These are phyloP conservation scores for Casaregolazyma lundiana DNA, from an alignment of 1,139 yeast genomes.

Conservation along the genomic window DNA sequence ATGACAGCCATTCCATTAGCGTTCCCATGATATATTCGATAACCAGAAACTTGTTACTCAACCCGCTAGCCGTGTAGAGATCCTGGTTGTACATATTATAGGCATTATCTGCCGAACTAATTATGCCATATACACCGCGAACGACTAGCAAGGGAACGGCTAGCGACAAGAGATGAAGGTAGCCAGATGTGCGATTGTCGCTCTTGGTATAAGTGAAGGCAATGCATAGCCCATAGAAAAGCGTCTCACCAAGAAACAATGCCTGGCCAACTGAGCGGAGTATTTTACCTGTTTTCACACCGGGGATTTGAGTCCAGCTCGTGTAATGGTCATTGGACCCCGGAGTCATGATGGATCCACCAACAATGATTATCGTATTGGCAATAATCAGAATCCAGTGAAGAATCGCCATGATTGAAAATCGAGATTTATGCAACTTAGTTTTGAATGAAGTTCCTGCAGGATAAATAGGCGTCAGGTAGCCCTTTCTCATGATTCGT, in stretches of 20 bases:
- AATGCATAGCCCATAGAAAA: slow-evolving; percentile 23
- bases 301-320: not conserved
- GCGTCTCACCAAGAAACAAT: slow-evolving; percentile 21
- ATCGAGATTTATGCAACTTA: too few species aligned
- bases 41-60: slow-evolving; percentile 17
- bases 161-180: too few species aligned
- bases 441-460: too few species aligned
- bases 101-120: slow-evolving; percentile 17
- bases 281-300: slow-evolving; percentile 17
- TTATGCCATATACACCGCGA: slow-evolving; percentile 25
- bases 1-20: slow-evolving; percentile 20
- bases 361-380: slow-evolving; percentile 24
- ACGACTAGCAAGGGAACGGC: slow-evolving; percentile 23
- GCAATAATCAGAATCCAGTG: slow-evolving; percentile 25
- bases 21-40: slow-evolving; percentile 22
- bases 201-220: slow-evolving; percentile 11
- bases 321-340: slow-evolving; percentile 11
- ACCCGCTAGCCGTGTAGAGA: slow-evolving; percentile 18
- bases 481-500: too few species aligned
- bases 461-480: too few species aligned
- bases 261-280: slow-evolving; percentile 27
- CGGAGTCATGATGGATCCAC: slow-evolving; percentile 22
- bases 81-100: slow-evolving; percentile 20
- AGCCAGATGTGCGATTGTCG: slow-evolving; percentile 12
- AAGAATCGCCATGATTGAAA: too few species aligned